Evolutionary conservation across 495 filamentous ascomycete genomes (phyloP).

Genomic region (Aspergillus affinis): DNA sequence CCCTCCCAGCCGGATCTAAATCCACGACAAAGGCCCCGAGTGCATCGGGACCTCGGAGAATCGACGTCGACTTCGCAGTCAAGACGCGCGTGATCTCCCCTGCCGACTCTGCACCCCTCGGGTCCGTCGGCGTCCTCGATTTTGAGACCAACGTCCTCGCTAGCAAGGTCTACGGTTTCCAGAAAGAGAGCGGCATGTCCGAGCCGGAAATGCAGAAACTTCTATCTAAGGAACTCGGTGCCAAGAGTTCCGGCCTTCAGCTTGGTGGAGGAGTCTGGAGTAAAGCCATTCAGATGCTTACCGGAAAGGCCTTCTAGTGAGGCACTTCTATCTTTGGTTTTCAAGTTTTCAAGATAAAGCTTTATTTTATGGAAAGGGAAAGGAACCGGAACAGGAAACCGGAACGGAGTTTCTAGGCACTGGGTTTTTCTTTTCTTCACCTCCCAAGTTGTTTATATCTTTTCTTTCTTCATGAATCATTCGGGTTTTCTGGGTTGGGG

Average conservation of each 20-base stretch:
- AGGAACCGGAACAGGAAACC: too few species aligned
- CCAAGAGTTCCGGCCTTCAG: slow-evolving; percentile 19
- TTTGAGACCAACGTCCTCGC: slow-evolving; percentile 43
- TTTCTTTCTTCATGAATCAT: neutral
- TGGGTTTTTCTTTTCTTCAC: too few species aligned
- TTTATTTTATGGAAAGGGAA: too few species aligned
- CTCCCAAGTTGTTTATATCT: neutral
- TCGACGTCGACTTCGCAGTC: slow-evolving; percentile 47
- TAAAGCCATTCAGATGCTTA: slow-evolving; percentile 39
- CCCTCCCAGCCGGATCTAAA: slow-evolving; percentile 17
- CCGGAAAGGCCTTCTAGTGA: slow-evolving; percentile 29
- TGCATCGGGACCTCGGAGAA: slow-evolving; percentile 20
- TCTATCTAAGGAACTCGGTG: slow-evolving; percentile 32
- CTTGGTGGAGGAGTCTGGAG: slow-evolving; percentile 46
- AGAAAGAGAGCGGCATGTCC: slow-evolving; percentile 30
- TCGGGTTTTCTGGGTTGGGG: neutral
- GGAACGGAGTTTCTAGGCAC: too few species aligned
- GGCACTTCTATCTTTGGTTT: neutral
- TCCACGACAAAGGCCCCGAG: slow-evolving; percentile 18
- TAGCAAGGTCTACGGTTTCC: slow-evolving; percentile 49
- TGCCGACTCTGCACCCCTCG: slow-evolving; percentile 8
- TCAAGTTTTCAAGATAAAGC: too few species aligned
- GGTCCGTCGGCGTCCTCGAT: slow-evolving; percentile 30
- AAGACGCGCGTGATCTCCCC: slow-evolving; percentile 24
- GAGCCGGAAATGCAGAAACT: slow-evolving; percentile 41